Evolutionary conservation across 805 yeast species (phyloP).

Genomic region (Tetrapisispora pingtungensis): DNA sequence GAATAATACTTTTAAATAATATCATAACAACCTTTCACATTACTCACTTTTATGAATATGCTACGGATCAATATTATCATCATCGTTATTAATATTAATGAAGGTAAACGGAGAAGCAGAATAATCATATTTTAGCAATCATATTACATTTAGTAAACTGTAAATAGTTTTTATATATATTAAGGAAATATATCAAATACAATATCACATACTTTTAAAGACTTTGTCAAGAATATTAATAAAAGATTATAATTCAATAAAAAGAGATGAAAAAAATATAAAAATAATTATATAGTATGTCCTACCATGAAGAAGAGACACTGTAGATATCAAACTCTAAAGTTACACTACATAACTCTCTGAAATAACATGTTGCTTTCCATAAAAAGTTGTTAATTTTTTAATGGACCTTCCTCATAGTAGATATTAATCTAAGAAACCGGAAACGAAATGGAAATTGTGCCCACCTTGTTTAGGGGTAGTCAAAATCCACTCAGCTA

Average conservation of each 20-base stretch:
- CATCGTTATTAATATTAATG: no score
- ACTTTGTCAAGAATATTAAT: no score
- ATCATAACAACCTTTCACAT: no score
- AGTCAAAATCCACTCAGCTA: slow-evolving; percentile 32
- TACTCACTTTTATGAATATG: no score
- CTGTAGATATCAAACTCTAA: slow-evolving; percentile 29
- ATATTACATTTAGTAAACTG: not conserved
- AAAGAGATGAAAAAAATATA: no score
- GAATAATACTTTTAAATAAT: not conserved
- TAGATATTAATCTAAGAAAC: slow-evolving; percentile 31
- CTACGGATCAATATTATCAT: no score
- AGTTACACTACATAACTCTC: slow-evolving; percentile 25
- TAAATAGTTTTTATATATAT: not conserved
- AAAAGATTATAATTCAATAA: no score
- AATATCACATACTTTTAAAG: no score
- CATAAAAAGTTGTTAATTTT: slow-evolving; percentile 6
- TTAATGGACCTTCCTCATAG: slow-evolving; percentile 20
- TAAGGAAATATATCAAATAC: no score
- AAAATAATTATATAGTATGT: slow-evolving; percentile 11
- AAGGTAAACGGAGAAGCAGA: no score
- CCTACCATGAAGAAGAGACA: slow-evolving; percentile 29
- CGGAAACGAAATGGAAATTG: slow-evolving; percentile 33
- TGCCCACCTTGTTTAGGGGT: slow-evolving; percentile 32
- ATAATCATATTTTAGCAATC: no score
- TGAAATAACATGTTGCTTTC: slow-evolving; percentile 23